Conservation (phyloP, 78 protist species). For the Bodo saltans region DNA sequence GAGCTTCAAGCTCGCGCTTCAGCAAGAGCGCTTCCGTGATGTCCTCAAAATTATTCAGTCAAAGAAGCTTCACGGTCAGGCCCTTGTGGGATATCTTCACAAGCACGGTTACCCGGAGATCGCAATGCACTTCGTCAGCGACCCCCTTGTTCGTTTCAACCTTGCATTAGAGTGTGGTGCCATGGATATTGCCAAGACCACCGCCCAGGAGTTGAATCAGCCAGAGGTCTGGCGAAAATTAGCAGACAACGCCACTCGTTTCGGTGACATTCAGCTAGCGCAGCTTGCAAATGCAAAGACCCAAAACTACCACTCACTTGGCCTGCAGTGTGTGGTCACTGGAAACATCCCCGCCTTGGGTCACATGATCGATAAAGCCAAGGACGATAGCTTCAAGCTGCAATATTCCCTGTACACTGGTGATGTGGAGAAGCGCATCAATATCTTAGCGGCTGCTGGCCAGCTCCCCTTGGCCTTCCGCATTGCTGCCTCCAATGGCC, state of each 20-base stretch:
- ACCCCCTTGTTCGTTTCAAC: conserved; percentile 81
- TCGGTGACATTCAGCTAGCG: conserved; percentile 86
- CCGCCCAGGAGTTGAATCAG: conserved; percentile 54
- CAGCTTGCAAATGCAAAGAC: conserved; percentile 76
- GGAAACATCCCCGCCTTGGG: conserved; percentile 86
- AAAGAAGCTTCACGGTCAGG: conserved; percentile 65
- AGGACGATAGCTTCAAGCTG: conserved; percentile 60
- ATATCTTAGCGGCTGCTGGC: conserved; percentile 56
- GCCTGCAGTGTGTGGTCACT: conserved; percentile 89
- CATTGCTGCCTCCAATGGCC: conserved; percentile 75
- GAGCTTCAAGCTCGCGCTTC: conserved; percentile 80
- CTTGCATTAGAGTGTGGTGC: conserved; percentile 96
- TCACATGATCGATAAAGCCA: conserved; percentile 76
- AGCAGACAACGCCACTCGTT: conserved; percentile 77
- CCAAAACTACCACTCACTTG: conserved; percentile 72
- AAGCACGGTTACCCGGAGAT: conserved; percentile 75
- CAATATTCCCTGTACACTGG: conserved; percentile 87
- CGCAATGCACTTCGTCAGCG: conserved; percentile 93
- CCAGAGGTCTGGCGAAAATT: conserved; percentile 81
- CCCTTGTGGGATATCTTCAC: conserved; percentile 91
- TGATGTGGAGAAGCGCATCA: conserved; percentile 74
- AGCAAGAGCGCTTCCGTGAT: conserved; percentile 56
- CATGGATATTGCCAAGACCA: conserved; percentile 71
- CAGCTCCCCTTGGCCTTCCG: conserved; percentile 74
- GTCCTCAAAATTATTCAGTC: conserved; percentile 71